These are phyloP conservation scores for Mycena latifolia DNA, from an alignment of 768 basidiomycete species.

Conservation along the genomic window DNA sequence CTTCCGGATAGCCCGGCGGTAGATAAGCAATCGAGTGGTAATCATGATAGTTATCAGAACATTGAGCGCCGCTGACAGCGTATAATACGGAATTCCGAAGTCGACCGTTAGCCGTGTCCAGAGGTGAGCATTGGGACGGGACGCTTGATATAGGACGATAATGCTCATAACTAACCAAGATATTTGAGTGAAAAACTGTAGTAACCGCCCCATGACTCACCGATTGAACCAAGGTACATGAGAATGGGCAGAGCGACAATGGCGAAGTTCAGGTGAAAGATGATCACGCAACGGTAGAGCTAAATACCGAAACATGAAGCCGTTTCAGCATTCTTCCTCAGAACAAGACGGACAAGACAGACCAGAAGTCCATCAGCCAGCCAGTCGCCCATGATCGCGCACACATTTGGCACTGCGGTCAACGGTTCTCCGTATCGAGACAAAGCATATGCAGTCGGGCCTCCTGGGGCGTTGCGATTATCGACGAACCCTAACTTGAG, in stretches of 20 bases:
- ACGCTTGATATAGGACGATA: conserved; percentile 25
- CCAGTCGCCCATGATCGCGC: conserved; percentile 28
- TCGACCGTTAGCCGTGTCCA: conserved; percentile 23
- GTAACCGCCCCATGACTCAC: not conserved
- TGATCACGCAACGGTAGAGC: conserved; percentile 28
- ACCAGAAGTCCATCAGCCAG: conserved; percentile 31
- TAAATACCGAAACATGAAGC: not conserved
- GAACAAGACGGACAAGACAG: not conserved
- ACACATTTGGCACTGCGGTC: conserved; percentile 19
- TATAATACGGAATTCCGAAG: conserved; percentile 40
- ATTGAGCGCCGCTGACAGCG: conserved; percentile 42
- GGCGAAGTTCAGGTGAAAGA: conserved; percentile 31
- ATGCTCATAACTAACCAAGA: conserved; percentile 15
- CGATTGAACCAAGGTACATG: conserved; percentile 29
- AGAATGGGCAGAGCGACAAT: conserved; percentile 25
- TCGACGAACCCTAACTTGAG: conserved; percentile 45
- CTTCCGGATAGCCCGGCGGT: conserved; percentile 31
- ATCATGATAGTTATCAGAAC: conserved; percentile 46
- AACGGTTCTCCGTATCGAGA: conserved; percentile 26
- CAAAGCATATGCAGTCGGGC: conserved; percentile 41
- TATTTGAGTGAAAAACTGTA: not conserved
- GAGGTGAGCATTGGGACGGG: conserved; percentile 21
- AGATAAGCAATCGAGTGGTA: conserved; percentile 38
- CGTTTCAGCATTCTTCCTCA: too few relatives aligned
- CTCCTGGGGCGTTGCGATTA: conserved; percentile 42